Evolutionary conservation across 164 flowering plant genomes (phyloP).

Genomic region (Magnolia sinica): DNA sequence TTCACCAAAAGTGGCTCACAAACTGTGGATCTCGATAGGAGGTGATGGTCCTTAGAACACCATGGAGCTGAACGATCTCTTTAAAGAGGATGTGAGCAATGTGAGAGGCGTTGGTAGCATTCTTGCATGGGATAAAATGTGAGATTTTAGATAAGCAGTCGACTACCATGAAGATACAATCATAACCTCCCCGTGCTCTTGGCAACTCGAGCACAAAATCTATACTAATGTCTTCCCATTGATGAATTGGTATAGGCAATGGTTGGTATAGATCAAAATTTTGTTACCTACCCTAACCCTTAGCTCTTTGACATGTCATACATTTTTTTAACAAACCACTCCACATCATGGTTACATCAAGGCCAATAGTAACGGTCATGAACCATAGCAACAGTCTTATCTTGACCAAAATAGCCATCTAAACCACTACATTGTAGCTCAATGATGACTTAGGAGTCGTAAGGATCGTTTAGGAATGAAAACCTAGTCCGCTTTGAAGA

Average conservation of each 20-base stretch:
- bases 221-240: background rate
- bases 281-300: too few species aligned
- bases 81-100: too few species aligned
- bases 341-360: too few species aligned
- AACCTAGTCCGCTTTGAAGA: background rate
- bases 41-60: too few species aligned
- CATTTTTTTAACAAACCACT: too few species aligned
- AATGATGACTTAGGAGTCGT: too few species aligned
- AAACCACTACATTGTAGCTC: background rate
- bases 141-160: too few species aligned
- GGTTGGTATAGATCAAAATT: background rate
- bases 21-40: too few species aligned
- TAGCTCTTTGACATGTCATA: too few species aligned
- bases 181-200: background rate
- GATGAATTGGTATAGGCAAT: background rate
- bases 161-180: too few species aligned
- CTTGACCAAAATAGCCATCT: background rate
- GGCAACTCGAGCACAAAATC: background rate
- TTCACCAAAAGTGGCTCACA: too few species aligned
- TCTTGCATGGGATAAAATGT: background rate
- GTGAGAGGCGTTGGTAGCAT: background rate
- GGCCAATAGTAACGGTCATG: background rate
- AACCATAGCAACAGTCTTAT: background rate
- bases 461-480: background rate
- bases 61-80: too few species aligned